Conservation (phyloP, 345 rosid genomes). For the Gossypium mustelinum region DNA sequence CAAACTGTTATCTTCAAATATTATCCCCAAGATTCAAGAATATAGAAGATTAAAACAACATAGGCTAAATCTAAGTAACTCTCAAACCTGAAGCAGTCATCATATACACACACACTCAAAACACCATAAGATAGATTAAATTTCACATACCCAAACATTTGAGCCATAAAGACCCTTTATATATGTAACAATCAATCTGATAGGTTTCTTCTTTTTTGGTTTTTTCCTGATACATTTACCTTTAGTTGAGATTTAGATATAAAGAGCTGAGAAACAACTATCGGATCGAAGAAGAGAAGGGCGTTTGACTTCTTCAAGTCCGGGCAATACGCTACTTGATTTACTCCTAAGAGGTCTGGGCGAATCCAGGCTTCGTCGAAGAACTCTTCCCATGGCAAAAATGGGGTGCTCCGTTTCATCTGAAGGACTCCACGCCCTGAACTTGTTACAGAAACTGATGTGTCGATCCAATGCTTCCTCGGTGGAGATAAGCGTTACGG, state of each 20-base stretch:
- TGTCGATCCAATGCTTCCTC: slow-evolving; percentile 58
- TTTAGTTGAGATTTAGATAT: slow-evolving; percentile 30
- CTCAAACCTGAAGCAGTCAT: not conserved
- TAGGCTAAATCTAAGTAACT: not conserved
- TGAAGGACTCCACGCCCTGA: slow-evolving; percentile 27
- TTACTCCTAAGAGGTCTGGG: slow-evolving; percentile 37
- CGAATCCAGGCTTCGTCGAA: slow-evolving; percentile 58
- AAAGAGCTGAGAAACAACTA: slow-evolving; percentile 61
- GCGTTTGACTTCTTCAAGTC: slow-evolving; percentile 26
- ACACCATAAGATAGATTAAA: not conserved
- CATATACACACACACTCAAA: not conserved
- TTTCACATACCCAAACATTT: not conserved
- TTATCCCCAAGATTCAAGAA: not conserved
- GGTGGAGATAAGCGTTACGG: slow-evolving; percentile 40
- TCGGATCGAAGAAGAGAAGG: slow-evolving; percentile 46
- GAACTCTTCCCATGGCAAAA: slow-evolving; percentile 46
- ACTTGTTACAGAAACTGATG: slow-evolving; percentile 37
- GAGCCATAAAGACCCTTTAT: not conserved
- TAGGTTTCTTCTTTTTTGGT: no score
- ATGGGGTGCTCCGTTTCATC: slow-evolving; percentile 62
- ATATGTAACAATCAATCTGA: no score
- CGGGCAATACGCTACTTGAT: slow-evolving; percentile 44
- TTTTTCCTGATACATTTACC: not conserved
- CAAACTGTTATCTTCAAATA: not conserved
- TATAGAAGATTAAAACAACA: not conserved